Percentiles rank a stretch among this genome's conserved stretches.
Evolutionary conservation across 345 rosid species (phyloP).

Genomic region (Mangifera indica): DNA sequence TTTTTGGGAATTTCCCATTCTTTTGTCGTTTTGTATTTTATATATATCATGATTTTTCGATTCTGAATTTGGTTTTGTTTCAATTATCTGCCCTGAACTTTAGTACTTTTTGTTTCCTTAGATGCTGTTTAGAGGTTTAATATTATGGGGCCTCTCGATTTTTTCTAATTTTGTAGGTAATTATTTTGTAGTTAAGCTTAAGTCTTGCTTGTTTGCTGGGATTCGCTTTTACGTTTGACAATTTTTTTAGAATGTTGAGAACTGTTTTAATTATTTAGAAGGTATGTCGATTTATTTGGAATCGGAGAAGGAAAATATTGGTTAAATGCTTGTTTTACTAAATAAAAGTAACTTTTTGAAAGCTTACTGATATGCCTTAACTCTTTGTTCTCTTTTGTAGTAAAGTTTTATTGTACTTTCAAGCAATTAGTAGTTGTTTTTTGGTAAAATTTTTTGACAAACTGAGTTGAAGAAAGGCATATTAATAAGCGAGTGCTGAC

Average conservation of each 20-base stretch:
- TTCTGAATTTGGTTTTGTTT: constrained; percentile 5
- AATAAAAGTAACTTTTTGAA: constrained; percentile 2
- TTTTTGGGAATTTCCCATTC: background rate
- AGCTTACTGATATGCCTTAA: background rate
- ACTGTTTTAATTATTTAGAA: background rate
- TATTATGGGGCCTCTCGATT: background rate
- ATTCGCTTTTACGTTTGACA: background rate
- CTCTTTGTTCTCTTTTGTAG: constrained; percentile 4
- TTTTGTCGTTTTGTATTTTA: too few relatives aligned
- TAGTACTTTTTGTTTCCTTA: constrained; percentile 3
- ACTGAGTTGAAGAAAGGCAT: constrained; percentile 5
- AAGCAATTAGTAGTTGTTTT: background rate
- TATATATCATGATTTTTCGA: background rate
- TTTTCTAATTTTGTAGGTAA: background rate
- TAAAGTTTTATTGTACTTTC: background rate
- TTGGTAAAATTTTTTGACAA: background rate
- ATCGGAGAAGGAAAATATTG: background rate
- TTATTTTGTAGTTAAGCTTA: background rate
- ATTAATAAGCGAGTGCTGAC: background rate
- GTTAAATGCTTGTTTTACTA: background rate
- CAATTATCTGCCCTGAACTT: constrained; percentile 3
- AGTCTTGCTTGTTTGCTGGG: background rate
- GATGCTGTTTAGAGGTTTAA: background rate
- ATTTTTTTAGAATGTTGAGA: background rate
- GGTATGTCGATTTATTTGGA: background rate